phyloP scores from a whole-genome alignment of 2,329 filamentous ascomycete genomes.

The Fulvia fulva region DNA sequence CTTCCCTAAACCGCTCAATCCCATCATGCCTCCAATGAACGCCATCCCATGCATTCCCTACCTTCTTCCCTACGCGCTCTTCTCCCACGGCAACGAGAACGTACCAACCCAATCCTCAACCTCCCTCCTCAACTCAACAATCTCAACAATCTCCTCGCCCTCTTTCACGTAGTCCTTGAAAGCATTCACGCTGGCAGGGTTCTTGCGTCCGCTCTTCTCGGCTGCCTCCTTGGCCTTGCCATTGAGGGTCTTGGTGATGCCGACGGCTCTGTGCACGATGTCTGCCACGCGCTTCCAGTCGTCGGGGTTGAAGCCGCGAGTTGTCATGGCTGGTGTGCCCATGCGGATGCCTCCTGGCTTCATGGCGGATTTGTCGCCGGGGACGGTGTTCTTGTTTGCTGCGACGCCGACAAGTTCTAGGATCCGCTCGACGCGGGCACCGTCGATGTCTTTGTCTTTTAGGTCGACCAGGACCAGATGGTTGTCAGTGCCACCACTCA shows the following conservation, averaged over 20 bases:
- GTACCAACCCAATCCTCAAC: conserved; percentile 76
- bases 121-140: conserved; percentile 68
- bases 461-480: conserved; percentile 92
- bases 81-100: conserved; percentile 66
- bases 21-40: conserved; percentile 1
- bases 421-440: conserved; percentile 89
- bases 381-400: conserved; percentile 99
- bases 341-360: conserved; percentile 90
- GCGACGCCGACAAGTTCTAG: conserved; percentile 97
- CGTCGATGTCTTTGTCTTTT: conserved; percentile 82
- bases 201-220: conserved; percentile 64
- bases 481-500: conserved; percentile 94
- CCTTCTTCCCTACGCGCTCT: neutral
- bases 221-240: conserved; percentile 67
- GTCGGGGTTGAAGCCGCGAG: conserved; percentile 80
- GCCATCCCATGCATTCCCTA: conserved; percentile 2
- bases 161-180: conserved; percentile 66
- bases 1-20: neutral
- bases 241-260: conserved; percentile 72
- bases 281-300: conserved; percentile 86
- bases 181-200: conserved; percentile 59
- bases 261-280: conserved; percentile 78
- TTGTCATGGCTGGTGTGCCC: conserved; percentile 96
- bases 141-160: conserved; percentile 65
- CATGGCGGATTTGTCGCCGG: conserved; percentile 88